Percentiles rank a stretch among this genome's conserved stretches.
Conservation (phyloP, 371 early-diverging fungal species). For the Massospora cicadina region DNA sequence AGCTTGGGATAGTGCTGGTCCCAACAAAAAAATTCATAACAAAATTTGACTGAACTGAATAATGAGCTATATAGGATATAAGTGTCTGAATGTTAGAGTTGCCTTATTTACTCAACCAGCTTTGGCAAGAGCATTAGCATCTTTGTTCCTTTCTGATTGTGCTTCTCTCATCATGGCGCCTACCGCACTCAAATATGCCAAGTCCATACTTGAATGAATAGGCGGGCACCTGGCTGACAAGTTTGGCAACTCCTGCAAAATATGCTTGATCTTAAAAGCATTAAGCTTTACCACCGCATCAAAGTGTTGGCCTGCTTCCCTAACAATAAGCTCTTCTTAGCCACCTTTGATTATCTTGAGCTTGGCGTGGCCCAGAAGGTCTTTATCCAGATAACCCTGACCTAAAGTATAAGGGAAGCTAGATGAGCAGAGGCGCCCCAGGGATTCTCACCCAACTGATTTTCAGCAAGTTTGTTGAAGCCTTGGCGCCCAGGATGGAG, state of each 20-base stretch:
- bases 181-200: constrained; percentile 39
- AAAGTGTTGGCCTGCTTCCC: constrained; percentile 49
- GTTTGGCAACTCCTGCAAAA: constrained; percentile 56
- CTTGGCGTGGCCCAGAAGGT: constrained; percentile 64
- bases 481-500: constrained; percentile 3
- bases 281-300: constrained; percentile 41
- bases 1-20: no score
- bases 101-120: constrained; percentile 67
- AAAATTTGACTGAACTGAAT: no score
- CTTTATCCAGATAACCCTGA: constrained; percentile 44
- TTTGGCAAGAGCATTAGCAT: constrained; percentile 43
- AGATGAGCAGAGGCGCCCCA: constrained; percentile 59
- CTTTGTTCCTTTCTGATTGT: constrained; percentile 42
- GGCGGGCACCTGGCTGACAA: constrained; percentile 52
- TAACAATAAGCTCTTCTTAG: constrained; percentile 68
- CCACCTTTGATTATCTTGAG: constrained; percentile 54
- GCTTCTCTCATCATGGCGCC: constrained; percentile 9
- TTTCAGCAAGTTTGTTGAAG: constrained; percentile 30
- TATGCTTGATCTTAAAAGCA: constrained; percentile 67
- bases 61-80: no score
- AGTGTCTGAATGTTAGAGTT: constrained; percentile 87
- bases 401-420: constrained; percentile 42
- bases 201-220: constrained; percentile 93
- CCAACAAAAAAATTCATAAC: no score
- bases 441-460: constrained; percentile 38